These are phyloP conservation scores for Boletus edulis DNA, from an alignment of 768 basidiomycete genomes.

Conservation along the genomic window DNA sequence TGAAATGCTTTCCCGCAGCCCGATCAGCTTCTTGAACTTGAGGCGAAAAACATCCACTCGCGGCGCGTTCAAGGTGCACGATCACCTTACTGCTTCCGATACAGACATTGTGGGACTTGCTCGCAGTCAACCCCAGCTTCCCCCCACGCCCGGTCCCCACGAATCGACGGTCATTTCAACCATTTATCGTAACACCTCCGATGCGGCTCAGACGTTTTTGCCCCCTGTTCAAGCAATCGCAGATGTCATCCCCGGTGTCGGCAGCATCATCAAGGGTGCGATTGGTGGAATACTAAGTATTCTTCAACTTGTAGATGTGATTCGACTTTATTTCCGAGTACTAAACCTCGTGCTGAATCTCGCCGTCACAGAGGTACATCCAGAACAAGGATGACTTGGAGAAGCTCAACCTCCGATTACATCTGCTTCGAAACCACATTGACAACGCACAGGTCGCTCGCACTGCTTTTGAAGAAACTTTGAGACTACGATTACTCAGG, in stretches of 20 bases:
- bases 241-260: neutral
- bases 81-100: too few species aligned
- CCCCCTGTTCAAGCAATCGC: neutral
- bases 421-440: neutral
- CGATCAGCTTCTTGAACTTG: too few species aligned
- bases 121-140: too few species aligned
- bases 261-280: constrained; percentile 1
- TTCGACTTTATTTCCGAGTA: neutral
- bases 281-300: neutral
- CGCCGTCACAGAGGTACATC: neutral
- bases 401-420: neutral
- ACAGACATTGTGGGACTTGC: too few species aligned
- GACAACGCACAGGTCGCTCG: neutral
- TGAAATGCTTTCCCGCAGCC: too few species aligned
- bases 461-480: neutral
- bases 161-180: neutral
- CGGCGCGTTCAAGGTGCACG: too few species aligned
- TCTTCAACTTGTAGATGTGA: constrained; percentile 9
- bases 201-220: constrained; percentile 2
- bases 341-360: neutral
- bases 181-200: neutral
- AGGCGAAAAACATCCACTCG: too few species aligned
- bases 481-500: neutral
- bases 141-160: neutral
- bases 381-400: constrained; percentile 8